A percentile compares a stretch with the other conserved stretches of the same genome.
phyloP scores from a whole-genome alignment of 192 early-diverging fungal species.

The Dissophora ornata region DNA sequence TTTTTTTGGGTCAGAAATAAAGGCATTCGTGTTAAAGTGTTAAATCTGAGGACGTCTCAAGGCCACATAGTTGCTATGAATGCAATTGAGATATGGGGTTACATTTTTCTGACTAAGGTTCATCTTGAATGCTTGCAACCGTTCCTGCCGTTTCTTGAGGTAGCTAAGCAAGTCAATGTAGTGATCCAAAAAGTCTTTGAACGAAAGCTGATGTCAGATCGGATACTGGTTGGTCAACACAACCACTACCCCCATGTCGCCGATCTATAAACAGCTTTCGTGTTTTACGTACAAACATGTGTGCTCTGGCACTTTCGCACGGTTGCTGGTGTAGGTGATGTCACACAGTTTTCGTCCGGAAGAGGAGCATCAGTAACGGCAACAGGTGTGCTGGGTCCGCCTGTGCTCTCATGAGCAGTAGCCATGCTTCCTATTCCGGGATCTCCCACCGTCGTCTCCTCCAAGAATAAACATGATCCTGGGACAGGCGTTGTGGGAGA shows the following conservation, averaged over 20 bases:
- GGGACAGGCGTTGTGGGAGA: conserved; percentile 3
- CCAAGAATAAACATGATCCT: conserved; percentile 16
- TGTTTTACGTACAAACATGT: conserved; percentile 26
- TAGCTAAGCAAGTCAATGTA: conserved; percentile 87
- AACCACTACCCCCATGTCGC: no score
- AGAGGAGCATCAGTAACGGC: no score
- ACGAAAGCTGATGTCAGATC: conserved; percentile 52
- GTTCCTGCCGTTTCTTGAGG: conserved; percentile 71
- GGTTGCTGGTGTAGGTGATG: conserved; percentile 17
- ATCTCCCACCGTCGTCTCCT: neutral
- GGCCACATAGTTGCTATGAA: no score
- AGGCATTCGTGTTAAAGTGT: no score
- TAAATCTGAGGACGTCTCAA: no score
- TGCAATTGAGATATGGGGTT: no score
- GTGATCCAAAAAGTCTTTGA: conserved; percentile 81
- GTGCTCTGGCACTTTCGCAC: conserved; percentile 37
- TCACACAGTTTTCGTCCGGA: neutral
- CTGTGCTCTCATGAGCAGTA: neutral
- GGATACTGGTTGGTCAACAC: no score
- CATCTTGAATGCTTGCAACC: conserved; percentile 68
- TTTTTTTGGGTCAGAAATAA: neutral
- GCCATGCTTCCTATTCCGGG: neutral
- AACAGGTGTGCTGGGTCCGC: no score
- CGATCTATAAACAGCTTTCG: neutral
- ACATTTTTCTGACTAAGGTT: conserved; percentile 30